Base-by-base conservation (phyloP, 257 asterid species). In the Solanum clarkiae region DNA sequence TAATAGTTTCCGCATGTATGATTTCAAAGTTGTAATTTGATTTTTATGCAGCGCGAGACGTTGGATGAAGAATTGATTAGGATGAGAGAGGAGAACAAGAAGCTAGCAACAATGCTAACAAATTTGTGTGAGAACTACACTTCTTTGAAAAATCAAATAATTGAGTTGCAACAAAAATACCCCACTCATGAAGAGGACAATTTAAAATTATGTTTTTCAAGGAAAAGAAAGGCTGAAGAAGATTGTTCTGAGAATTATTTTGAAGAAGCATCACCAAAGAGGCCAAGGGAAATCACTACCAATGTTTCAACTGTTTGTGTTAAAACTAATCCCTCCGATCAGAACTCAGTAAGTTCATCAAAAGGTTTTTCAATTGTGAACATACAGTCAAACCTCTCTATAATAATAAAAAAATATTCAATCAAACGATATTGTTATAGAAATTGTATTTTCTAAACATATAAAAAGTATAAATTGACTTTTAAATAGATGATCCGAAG, bases 41-140 rank as follows among this genome's bases (percentile, higher is more conserved):
- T 17, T 29, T 11, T 29, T 36, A 44, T 84, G 91, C 92, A 92
- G 95, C 81, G 70, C 53, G 86, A 86, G 57, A 72, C 42, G 42
- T 79, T 92, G 87, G 63, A 87, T 7, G 86, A 90, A 82, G 93
- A 95, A 89, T 55, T 95, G 42, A 87, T 84, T 29, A 86, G 81
- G 85, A 84, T 86, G 91, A 91, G 80, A 80, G 75, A 83, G 70
- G 95, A 93, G 89, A 93, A 90, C 91, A 88, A 89, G 94, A 92
- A 88, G 90, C 86, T 95, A 22, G 86, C 66, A 11, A 93, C 91
- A 51, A 40, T 77, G 80, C 89, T 95, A 2, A 18, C 89, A 32
- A 74, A 62, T 44, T 74, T 91, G 12, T 51, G 86, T 29, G 90
- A 86, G 85, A 89, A 90, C 40, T 92, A 90, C 87, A 72, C 29